phyloP scores from a whole-genome alignment of 371 early-diverging fungal species.

The Mucor racemosus region DNA sequence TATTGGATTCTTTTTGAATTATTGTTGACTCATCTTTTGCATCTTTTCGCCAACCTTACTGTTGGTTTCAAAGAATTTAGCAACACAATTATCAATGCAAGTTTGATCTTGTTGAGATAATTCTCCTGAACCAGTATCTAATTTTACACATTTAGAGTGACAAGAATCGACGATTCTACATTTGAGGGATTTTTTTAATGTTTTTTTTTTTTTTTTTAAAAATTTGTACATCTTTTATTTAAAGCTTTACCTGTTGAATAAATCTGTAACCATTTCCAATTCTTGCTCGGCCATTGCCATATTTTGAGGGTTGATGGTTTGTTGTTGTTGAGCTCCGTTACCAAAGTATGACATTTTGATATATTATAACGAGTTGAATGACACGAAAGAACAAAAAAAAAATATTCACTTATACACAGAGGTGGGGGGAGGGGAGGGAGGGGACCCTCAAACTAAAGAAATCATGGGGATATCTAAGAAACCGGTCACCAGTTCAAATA shows the following conservation, averaged over 20 bases:
- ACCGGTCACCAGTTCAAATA: neutral
- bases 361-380: neutral
- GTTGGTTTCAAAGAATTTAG: slow-evolving; percentile 84
- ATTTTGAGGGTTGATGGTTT: slow-evolving; percentile 72
- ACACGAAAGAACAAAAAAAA: slow-evolving; percentile 2
- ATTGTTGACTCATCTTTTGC: slow-evolving; percentile 52
- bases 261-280: slow-evolving; percentile 82
- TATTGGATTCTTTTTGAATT: slow-evolving; percentile 4
- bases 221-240: slow-evolving; percentile 75
- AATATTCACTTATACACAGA: neutral
- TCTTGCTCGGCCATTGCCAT: slow-evolving; percentile 86
- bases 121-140: slow-evolving; percentile 81
- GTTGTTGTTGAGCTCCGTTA: slow-evolving; percentile 40
- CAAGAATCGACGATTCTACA: slow-evolving; percentile 83
- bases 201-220: slow-evolving; percentile 76
- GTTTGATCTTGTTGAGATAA: slow-evolving; percentile 91
- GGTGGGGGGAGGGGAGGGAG: neutral
- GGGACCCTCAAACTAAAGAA: neutral
- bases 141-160: slow-evolving; percentile 79
- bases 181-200: slow-evolving; percentile 60
- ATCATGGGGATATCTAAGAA: neutral
- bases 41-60: slow-evolving; percentile 77
- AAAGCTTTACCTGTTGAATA: slow-evolving; percentile 79
- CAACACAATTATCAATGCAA: slow-evolving; percentile 91
- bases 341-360: slow-evolving; percentile 54